Evolutionary conservation across 768 basidiomycete species (phyloP), one percentile per base, ranked within the genome.

Genomic region (Rhizopogon rudus): DNA sequence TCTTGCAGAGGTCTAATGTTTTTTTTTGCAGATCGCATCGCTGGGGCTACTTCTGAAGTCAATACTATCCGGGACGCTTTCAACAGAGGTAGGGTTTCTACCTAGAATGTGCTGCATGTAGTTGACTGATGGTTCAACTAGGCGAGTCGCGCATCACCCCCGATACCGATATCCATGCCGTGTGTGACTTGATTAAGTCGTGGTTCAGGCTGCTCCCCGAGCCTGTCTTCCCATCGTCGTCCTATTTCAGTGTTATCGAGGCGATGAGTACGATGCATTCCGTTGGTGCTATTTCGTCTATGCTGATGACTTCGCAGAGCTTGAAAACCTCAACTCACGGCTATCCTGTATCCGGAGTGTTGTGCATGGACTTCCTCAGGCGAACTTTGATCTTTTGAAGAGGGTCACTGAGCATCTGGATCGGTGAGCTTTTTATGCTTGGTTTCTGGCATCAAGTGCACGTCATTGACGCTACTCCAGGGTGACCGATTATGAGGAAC

Each of bases 181-280:
- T 93, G 39, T 84, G 91, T 56, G 92, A 92, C 65, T 72, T 89
- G 57, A 79, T 94, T 65, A 93, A 93, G 72, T 81, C 86, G 0
- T 93, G 89, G 89, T 87, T 93, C 76, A 82, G 92, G 35, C 74
- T 87, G 12, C 75, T 94, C 14, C 91, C 92, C 10, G 88, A 89
- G 57, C 84, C 90, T 9, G 71, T 93, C 37, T 87, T 94, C 70
- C 88, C 90, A 28, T 69, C 86, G 16, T 68, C 77, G 6, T 80
- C 81, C 3, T 93, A 92, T 66, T 74, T 79, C 60, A 78, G 82
- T 3, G 77, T 89, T 43, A 85, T 93, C 63, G 79, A 81, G 41
- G 84, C 84, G 1, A 87, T 84, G 69, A 80, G 91, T 93, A 63
- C 59, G 84, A 72, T 22, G 46, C 44, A 48, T 49, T 39, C 48